phyloP scores from a whole-genome alignment of 1,284 basidiomycete genomes.

The Naganishia sp. region DNA sequence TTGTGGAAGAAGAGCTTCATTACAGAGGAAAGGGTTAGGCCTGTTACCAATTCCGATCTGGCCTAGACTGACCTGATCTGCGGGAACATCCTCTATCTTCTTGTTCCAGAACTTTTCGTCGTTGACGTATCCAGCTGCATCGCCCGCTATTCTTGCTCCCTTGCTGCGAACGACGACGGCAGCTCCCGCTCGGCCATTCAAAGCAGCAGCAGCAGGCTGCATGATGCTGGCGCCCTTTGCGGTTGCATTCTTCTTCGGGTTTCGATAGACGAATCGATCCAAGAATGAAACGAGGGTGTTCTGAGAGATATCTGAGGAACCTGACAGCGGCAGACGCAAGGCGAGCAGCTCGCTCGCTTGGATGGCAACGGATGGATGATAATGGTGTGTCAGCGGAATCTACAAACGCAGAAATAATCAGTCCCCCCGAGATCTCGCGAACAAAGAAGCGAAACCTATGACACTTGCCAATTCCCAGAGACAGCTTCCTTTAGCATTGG shows the following conservation, averaged over 20 bases:
- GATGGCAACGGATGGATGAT: constrained; percentile 86
- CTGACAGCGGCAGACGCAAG: constrained; percentile 63
- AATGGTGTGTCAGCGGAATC: constrained; percentile 80
- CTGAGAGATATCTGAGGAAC: constrained; percentile 82
- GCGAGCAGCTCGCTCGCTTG: constrained; percentile 80
- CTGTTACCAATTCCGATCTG: not conserved
- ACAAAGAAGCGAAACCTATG: not conserved
- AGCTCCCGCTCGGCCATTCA: constrained; percentile 33
- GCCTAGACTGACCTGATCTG: constrained; percentile 70
- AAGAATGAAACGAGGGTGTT: constrained; percentile 93
- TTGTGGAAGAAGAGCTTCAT: constrained; percentile 66
- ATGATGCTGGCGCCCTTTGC: constrained; percentile 80
- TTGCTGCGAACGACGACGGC: constrained; percentile 66
- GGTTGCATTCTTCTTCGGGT: constrained; percentile 79
- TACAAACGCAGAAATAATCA: constrained; percentile 44
- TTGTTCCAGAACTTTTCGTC: constrained; percentile 75
- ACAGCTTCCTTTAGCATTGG: constrained; percentile 76
- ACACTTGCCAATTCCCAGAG: constrained; percentile 81
- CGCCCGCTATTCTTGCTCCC: constrained; percentile 60
- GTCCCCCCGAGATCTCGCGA: not conserved
- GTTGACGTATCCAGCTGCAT: constrained; percentile 64
- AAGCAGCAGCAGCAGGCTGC: constrained; percentile 86
- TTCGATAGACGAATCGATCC: constrained; percentile 88
- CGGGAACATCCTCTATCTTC: constrained; percentile 73
- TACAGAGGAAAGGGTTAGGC: constrained; percentile 63